These are phyloP conservation scores for Ceratocystiopsis sp. DNA, from an alignment of 2,329 filamentous ascomycete genomes.

Conservation along the genomic window DNA sequence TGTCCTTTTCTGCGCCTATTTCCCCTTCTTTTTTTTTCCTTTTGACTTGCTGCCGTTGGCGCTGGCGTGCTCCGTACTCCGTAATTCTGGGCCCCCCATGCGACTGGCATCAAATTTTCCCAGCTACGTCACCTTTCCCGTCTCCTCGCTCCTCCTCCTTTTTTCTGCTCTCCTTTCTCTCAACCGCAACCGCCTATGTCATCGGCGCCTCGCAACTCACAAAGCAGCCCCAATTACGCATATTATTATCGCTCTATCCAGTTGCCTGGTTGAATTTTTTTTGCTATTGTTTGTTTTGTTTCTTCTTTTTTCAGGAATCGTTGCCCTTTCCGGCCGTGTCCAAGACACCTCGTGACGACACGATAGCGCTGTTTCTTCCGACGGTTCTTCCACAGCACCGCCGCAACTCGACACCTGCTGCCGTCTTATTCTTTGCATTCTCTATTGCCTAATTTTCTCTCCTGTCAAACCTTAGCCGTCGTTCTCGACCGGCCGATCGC, in stretches of 20 bases:
- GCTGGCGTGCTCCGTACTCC: neutral
- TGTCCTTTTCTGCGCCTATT: neutral
- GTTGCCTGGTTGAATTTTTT: too few relatives aligned
- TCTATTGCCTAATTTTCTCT: too few relatives aligned
- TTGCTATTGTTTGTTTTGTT: too few relatives aligned
- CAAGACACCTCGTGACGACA: too few relatives aligned
- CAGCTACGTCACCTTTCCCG: slow-evolving; percentile 11
- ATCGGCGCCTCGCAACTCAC: neutral
- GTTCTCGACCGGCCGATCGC: too few relatives aligned
- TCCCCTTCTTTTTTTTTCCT: neutral
- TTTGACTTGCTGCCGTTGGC: neutral
- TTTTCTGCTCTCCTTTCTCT: slow-evolving; percentile 3
- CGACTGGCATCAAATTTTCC: slow-evolving; percentile 6
- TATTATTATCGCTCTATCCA: neutral
- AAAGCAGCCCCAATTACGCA: neutral
- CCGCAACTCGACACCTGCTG: too few relatives aligned
- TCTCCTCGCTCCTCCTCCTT: neutral
- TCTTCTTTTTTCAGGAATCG: too few relatives aligned
- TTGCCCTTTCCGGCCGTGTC: too few relatives aligned
- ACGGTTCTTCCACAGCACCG: too few relatives aligned
- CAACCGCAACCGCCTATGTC: slow-evolving; percentile 5
- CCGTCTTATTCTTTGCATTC: too few relatives aligned
- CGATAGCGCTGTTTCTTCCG: too few relatives aligned
- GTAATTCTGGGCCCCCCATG: slow-evolving; percentile 3
- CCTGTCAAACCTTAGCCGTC: too few relatives aligned